phyloP scores from a whole-genome alignment of 2,329 filamentous ascomycete species.

The Rhynchosporium agropyri region DNA sequence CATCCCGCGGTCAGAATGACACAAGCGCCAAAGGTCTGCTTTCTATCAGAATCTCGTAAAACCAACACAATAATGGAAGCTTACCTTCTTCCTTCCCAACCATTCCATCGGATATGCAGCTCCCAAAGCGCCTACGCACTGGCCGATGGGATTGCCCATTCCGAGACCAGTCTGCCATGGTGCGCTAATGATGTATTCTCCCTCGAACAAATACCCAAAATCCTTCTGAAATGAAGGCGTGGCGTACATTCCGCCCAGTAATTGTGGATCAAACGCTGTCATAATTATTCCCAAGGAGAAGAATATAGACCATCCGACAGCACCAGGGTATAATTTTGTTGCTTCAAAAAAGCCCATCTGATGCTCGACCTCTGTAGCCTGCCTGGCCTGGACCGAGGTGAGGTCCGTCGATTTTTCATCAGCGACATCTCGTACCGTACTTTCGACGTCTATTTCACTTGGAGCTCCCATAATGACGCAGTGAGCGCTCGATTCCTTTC shows the following conservation, averaged over 20 bases:
- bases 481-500: neutral
- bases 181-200: slow-evolving; percentile 49
- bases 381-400: slow-evolving; percentile 14
- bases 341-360: slow-evolving; percentile 22
- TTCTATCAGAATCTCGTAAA: neutral
- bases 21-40: slow-evolving; percentile 29
- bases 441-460: slow-evolving; percentile 11
- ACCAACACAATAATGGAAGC: neutral
- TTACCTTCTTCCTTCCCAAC: slow-evolving; percentile 30
- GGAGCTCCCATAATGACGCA: slow-evolving; percentile 1
- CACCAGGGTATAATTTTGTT: slow-evolving; percentile 25
- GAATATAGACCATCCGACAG: slow-evolving; percentile 55
- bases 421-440: slow-evolving; percentile 10
- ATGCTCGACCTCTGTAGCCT: slow-evolving; percentile 24
- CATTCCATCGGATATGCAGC: slow-evolving; percentile 45
- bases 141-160: slow-evolving; percentile 34
- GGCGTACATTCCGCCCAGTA: slow-evolving; percentile 48
- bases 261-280: slow-evolving; percentile 50
- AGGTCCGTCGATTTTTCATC: slow-evolving; percentile 12
- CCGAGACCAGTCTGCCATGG: slow-evolving; percentile 45
- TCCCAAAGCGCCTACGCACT: slow-evolving; percentile 47
- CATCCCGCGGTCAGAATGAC: slow-evolving; percentile 25
- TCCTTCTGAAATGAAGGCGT: slow-evolving; percentile 46
- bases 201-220: slow-evolving; percentile 43
- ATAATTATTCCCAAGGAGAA: slow-evolving; percentile 64